Evolutionary conservation across 148 eudicot species (phyloP), one percentile per base, ranked within the genome.

Genomic region (Vaccinium macrocarpon): DNA sequence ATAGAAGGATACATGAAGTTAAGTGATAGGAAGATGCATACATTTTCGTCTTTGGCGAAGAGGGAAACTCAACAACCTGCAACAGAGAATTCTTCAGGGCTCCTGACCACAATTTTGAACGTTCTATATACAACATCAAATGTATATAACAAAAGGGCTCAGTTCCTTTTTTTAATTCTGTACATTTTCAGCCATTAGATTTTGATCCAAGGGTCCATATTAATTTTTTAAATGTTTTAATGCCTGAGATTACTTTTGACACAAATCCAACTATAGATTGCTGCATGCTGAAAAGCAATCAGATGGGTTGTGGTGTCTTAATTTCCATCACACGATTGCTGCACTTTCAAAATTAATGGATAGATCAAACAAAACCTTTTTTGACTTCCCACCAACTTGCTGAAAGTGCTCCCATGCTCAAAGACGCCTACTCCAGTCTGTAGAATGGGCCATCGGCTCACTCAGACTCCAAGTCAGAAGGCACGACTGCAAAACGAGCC

Each of bases 21-120:
- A n/a, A 77, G 46, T 50, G 27, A 52, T 29, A 80, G 6, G 49
- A 25, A 73, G 80, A 77, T 46, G 29, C 91, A 81, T 93, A 97
- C 99, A 92, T 85, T 90, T 91, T 81, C 97, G 90, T 82, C 99
- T 90, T 88, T 88, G 84, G 84, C 99, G 92, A 19, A 97, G 96
- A 84, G 99, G 96, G 78, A 77, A 83, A 86, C 83, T 85, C 93
- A 97, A 86, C 81, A 97, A 86, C 96, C 99, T 97, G 94, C 71
- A 88, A 79, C 84, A 89, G 46, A 82, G 71, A 81, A 78, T 25
- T 19, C 61, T 46, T 79, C 48, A 78, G 64, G 14, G 46, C 35
- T 55, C 51, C 25, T 32, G 52, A 72, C 52, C 51, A 72, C 68
- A 53, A 27, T 35, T 82, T 35, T 75, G 14, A 32, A 73, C 35